Evolutionary conservation across 371 early-diverging fungal species (phyloP), one percentile per base, ranked within the genome.

Genomic region (Haplosporangium sp.): DNA sequence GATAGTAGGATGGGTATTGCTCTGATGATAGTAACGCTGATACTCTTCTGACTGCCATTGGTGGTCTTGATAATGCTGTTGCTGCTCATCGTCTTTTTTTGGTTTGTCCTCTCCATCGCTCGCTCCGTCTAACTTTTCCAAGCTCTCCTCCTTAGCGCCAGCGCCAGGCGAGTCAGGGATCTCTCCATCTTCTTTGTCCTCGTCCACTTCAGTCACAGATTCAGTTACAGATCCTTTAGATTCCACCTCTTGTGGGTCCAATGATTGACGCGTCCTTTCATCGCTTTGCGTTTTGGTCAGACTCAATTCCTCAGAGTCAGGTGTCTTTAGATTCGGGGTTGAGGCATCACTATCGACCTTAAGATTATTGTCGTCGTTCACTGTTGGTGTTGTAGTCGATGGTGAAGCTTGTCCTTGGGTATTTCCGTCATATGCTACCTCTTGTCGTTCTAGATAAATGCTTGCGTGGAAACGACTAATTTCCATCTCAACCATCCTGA

Each of bases 401-500:
- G 59, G 19, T 59, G 48, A 27, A 17, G 35, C 52, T 3, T 38
- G n/a, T n/a, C n/a, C 61, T 39, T 37, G 53, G 44, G 10, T 57
- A 34, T 11, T 45, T 4, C 60, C 52, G 8, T 77, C 69, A 3
- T 45, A 67, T 7, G 35, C n/a, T 0, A 56, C 15, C 17, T 62
- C 62, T 13, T 69, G 72, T 1, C 78, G 72, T 55, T 76, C 76
- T 57, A 76, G 61, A 71, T 83, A 86, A 13, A 86, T 72, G 15
- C 74, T 74, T 1, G 86, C 86, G 40, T 86, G 86, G 63, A 76
- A 84, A 47, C 86, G 85, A 48, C 86, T 85, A 4, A 86, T 79
- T 17, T 71, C 79, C 67, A 86, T 82, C 35, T 85, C 86, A 0
- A 82, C 76, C 50, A 86, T 71, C 6, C 86, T 85, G 60, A 86